Conservation (phyloP, 139 green algal genomes). For the Mychonastes homosphaera region DNA sequence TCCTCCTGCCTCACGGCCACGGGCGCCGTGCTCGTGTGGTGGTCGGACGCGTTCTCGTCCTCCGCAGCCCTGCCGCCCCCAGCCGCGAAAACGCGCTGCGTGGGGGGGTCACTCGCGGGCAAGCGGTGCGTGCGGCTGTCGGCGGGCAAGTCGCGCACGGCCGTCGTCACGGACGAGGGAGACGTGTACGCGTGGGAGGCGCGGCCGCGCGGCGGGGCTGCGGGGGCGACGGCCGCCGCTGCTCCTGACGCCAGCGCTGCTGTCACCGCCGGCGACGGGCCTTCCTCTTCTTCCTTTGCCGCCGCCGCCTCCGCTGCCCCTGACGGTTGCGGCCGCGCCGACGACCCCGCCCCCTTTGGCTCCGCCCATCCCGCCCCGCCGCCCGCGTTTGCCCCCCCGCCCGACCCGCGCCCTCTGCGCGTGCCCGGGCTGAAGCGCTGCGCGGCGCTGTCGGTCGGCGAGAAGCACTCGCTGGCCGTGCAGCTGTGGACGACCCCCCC, state of each 20-base stretch:
- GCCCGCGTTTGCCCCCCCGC: neutral
- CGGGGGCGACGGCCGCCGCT: too few species aligned
- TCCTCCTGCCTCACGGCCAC: conserved; percentile 45
- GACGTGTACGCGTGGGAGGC: conserved; percentile 79
- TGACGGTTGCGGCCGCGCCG: too few species aligned
- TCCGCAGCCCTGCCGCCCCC: too few species aligned
- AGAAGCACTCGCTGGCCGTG: conserved; percentile 83
- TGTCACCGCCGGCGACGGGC: neutral
- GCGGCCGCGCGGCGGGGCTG: neutral
- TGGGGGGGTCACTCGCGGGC: conserved; percentile 51
- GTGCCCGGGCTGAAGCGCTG: conserved; percentile 53
- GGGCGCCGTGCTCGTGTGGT: conserved; percentile 64
- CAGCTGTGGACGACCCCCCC: conserved; percentile 48
- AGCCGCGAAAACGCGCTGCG: too few species aligned
- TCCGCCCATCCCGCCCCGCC: too few species aligned
- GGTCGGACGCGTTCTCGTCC: conserved; percentile 31
- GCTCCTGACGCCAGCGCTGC: neutral
- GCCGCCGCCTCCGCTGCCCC: too few species aligned
- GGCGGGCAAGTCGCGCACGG: conserved; percentile 79
- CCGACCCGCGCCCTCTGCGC: too few species aligned
- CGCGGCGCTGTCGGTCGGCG: conserved; percentile 58
- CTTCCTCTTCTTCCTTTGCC: too few species aligned
- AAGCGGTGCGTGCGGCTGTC: conserved; percentile 48
- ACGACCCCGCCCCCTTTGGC: too few species aligned
- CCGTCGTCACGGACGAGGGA: conserved; percentile 60